These are phyloP conservation scores for Medicago arabica DNA, from an alignment of 306 rosid genomes.

Conservation along the genomic window DNA sequence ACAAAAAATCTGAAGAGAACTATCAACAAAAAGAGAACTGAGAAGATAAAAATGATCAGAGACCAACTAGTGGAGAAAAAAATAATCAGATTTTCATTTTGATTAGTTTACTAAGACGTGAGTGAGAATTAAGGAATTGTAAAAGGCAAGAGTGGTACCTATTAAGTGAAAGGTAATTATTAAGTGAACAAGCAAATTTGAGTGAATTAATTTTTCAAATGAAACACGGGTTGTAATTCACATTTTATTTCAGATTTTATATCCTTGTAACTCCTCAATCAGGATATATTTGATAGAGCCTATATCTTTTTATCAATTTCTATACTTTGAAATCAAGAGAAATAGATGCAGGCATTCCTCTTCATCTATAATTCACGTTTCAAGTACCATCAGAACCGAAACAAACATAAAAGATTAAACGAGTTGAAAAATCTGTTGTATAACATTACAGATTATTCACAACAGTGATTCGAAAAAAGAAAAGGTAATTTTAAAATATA, in stretches of 20 bases:
- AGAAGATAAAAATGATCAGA: background rate
- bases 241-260: background rate
- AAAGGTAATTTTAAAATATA: slow-evolving; percentile 4
- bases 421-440: background rate
- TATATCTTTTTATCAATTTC: slow-evolving; percentile 1
- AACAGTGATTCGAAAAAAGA: slow-evolving; percentile 22
- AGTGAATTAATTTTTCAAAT: background rate
- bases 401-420: slow-evolving; percentile 16
- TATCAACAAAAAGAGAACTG: background rate
- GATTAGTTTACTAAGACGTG: background rate
- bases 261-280: slow-evolving; percentile 5
- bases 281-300: background rate
- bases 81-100: background rate
- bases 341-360: background rate
- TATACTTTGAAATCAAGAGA: background rate
- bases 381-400: slow-evolving; percentile 17
- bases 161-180: background rate
- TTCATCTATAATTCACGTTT: background rate
- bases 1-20: background rate
- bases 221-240: background rate
- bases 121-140: background rate
- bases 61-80: background rate
- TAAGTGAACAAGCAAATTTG: background rate
- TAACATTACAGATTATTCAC: slow-evolving; percentile 1
- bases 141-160: background rate